Evolutionary conservation across 2,329 filamentous ascomycete species (phyloP), one percentile per base, ranked within the genome.

Genomic region (Ophiostoma himal-ulmi): DNA sequence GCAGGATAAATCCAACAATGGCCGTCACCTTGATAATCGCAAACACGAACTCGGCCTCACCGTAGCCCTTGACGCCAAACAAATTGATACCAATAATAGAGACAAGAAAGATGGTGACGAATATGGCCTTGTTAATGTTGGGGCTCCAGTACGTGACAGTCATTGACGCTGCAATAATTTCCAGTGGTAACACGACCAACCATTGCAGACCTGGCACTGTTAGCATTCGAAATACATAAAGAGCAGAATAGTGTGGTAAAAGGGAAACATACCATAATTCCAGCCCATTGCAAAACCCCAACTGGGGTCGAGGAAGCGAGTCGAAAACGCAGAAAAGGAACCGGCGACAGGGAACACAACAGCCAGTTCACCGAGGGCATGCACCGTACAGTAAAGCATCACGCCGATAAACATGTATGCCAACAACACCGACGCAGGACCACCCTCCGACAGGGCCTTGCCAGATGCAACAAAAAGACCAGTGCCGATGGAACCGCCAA

Each of bases 261-360:
- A 39, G 41, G 13, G 14, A 57, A 57, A 26, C n/a, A 13, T 57
- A 30, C 91, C 92, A 78, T 97, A 96, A 76, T 96, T 96, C 93
- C 93, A 96, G 20, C 93, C 93, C 91, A 97, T 96, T 66, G 93
- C 92, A 77, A 96, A 96, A 0, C 93, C 93, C 93, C 93, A 97
- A 0, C 94, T 94, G 0, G 94, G 94, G 77, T 97, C 93, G 22
- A 98, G 80, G 76, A 98, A 97, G 22, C 94, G 88, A 39, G 93
- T 97, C 22, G 94, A 95, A 81, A 94, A 97, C 8, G 93, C 89
- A 0, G 93, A 92, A 78, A 97, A 98, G 3, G 93, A 96, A 70
- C 94, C 94, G 30, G 94, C 91, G 34, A 97, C 91, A 3, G 94
- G 94, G 75, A 94, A 97, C 14, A 93, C 81, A 22, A 97, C 93